These are phyloP conservation scores for Rhizopus delemar DNA, from an alignment of 371 early-diverging fungal species.

Conservation along the genomic window DNA sequence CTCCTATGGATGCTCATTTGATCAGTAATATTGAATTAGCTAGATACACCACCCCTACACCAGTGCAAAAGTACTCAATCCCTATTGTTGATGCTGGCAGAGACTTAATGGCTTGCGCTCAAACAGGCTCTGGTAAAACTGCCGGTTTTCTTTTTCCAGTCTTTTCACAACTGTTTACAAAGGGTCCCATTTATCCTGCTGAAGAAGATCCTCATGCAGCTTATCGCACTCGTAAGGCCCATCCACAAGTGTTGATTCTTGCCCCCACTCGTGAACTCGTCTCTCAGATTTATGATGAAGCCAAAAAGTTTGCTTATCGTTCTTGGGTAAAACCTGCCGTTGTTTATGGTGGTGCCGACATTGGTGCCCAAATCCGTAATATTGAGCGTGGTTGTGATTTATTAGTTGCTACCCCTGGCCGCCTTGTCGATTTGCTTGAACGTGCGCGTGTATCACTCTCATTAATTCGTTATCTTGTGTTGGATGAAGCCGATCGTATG, in stretches of 20 bases:
- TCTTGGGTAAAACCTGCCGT: constrained; percentile 90
- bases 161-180: constrained; percentile 83
- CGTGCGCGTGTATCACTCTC: constrained; percentile 81
- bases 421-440: constrained; percentile 93
- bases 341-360: constrained; percentile 94
- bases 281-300: constrained; percentile 88
- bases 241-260: constrained; percentile 84
- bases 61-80: constrained; percentile 93
- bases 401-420: constrained; percentile 96
- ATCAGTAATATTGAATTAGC: constrained; percentile 81
- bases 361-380: constrained; percentile 86
- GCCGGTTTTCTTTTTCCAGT: constrained; percentile 94
- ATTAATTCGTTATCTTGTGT: constrained; percentile 81
- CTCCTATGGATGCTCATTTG: constrained; percentile 85
- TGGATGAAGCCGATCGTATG: constrained; percentile 99
- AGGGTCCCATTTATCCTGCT: constrained; percentile 74
- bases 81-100: constrained; percentile 81
- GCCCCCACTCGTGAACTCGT: constrained; percentile 99
- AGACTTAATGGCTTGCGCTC: constrained; percentile 88
- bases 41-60: constrained; percentile 89
- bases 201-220: constrained; percentile 52
- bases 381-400: constrained; percentile 93
- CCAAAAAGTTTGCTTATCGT: constrained; percentile 82
- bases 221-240: constrained; percentile 84
- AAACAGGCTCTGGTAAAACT: constrained; percentile 94